These are phyloP conservation scores for Magnolia changhungtana DNA, from an alignment of 164 flowering plant genomes.

Conservation along the genomic window DNA sequence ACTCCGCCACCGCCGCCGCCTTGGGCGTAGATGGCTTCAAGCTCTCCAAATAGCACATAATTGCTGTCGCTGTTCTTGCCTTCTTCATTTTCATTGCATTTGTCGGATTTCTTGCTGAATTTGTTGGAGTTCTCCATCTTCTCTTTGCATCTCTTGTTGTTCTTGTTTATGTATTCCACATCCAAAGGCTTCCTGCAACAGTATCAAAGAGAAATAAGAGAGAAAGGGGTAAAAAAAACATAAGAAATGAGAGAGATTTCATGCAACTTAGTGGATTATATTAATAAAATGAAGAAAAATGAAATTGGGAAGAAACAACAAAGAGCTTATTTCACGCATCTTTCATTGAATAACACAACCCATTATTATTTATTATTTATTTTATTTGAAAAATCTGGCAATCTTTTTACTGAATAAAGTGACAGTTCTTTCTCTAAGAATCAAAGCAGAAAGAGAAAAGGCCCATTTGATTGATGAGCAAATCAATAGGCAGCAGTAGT, in stretches of 20 bases:
- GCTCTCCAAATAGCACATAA: constrained; percentile 33
- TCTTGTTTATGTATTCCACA: not conserved
- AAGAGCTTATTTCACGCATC: not conserved
- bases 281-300: not conserved
- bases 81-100: constrained; percentile 7
- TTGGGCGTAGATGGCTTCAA: constrained; percentile 30
- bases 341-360: not conserved
- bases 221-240: not conserved
- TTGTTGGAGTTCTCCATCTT: constrained; percentile 6
- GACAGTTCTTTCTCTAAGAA: not conserved
- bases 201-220: constrained; percentile 2
- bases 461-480: not conserved
- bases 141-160: constrained; percentile 9
- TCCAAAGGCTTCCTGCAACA: constrained; percentile 25
- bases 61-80: constrained; percentile 20
- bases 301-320: not conserved
- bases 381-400: constrained; percentile 2
- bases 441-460: not conserved
- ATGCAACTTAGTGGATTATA: not conserved
- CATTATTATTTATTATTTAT: not conserved
- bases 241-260: not conserved
- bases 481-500: not conserved
- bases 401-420: not conserved
- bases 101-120: constrained; percentile 7
- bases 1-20: constrained; percentile 10